Evolutionary conservation across 768 basidiomycete species (phyloP).

Genomic region (Russula ochroleuca): DNA sequence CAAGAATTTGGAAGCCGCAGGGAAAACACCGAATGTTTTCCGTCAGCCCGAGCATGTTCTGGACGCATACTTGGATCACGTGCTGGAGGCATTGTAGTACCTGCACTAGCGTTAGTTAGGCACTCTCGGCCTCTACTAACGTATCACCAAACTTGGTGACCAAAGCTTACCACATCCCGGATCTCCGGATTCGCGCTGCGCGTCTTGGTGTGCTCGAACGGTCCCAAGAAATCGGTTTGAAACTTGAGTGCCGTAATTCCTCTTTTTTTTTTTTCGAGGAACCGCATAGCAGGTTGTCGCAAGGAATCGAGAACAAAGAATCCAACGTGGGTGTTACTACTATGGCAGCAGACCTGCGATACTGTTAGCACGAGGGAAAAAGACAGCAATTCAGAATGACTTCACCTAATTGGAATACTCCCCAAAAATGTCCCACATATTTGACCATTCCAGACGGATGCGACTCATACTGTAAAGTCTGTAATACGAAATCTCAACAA

Average conservation of each 20-base stretch:
- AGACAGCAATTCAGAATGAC: neutral
- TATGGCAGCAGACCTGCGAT: conserved; percentile 92
- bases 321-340: conserved; percentile 91
- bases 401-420: conserved; percentile 96
- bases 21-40: conserved; percentile 98
- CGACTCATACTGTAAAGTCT: conserved; percentile 98
- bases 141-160: neutral
- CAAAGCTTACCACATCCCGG: conserved; percentile 84
- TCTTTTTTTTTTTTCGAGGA: conserved; percentile 99
- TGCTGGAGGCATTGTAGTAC: conserved; percentile 97
- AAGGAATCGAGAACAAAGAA: conserved; percentile 97
- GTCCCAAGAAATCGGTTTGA: conserved; percentile 97
- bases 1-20: conserved; percentile 88
- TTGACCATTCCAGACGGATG: conserved; percentile 97
- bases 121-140: no score
- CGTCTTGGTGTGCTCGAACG: conserved; percentile 96
- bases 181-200: conserved; percentile 95
- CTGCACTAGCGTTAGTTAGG: conserved; percentile 38
- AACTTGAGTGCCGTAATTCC: conserved; percentile 96
- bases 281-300: conserved; percentile 95
- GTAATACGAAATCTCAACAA: conserved; percentile 99
- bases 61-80: conserved; percentile 93
- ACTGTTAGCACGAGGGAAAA: conserved; percentile 13
- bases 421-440: conserved; percentile 95
- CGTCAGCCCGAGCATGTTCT: conserved; percentile 97